These are phyloP conservation scores for Jatropha multifida DNA, from an alignment of 441 rosid genomes.

Conservation along the genomic window DNA sequence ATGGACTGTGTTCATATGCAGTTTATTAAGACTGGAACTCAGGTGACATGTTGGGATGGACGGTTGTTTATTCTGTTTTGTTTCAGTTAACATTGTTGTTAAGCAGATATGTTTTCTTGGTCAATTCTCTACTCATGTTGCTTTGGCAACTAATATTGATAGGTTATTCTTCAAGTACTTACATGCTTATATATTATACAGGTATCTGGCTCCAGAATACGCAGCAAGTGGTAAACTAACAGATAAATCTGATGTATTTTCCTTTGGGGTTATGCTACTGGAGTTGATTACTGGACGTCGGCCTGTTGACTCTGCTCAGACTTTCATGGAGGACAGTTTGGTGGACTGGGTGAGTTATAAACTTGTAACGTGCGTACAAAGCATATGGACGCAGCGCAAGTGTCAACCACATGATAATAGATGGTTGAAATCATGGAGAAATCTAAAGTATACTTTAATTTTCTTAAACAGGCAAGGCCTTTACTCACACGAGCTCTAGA, in stretches of 20 bases:
- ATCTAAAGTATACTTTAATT: constrained; percentile 3
- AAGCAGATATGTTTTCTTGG: background rate
- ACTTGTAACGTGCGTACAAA: background rate
- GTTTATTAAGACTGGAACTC: background rate
- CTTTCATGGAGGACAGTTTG: constrained; percentile 82
- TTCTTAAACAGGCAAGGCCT: constrained; percentile 71
- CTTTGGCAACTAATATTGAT: constrained; percentile 7
- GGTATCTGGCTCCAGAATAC: constrained; percentile 95
- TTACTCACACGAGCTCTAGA: constrained; percentile 76
- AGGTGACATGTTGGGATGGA: background rate
- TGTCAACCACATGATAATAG: background rate
- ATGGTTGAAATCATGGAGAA: constrained; percentile 1
- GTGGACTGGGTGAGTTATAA: constrained; percentile 84
- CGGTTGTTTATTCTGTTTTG: background rate
- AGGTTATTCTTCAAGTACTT: constrained; percentile 11
- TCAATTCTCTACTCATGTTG: background rate
- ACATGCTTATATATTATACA: constrained; percentile 24
- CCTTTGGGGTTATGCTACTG: constrained; percentile 92
- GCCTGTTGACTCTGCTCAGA: constrained; percentile 70
- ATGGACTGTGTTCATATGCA: background rate
- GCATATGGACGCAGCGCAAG: background rate
- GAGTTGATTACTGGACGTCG: constrained; percentile 85
- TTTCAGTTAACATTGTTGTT: too few species aligned
- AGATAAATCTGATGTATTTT: constrained; percentile 94
- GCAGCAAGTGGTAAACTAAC: constrained; percentile 95